These are phyloP conservation scores for Termitomyces sp. DNA, from an alignment of 768 basidiomycete genomes.

Conservation along the genomic window DNA sequence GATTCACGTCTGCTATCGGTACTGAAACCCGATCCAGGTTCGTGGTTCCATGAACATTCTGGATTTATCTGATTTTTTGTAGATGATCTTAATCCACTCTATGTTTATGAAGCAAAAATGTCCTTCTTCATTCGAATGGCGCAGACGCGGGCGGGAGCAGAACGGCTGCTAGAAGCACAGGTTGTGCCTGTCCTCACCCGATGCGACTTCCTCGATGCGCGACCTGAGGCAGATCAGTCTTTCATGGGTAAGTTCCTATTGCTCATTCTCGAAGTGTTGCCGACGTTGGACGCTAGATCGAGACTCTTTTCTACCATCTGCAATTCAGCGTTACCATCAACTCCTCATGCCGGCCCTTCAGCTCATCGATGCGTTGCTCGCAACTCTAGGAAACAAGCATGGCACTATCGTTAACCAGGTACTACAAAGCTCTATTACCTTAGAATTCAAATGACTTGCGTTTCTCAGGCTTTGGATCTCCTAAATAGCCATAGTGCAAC, in stretches of 20 bases:
- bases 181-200: slow-evolving; percentile 68
- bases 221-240: slow-evolving; percentile 77
- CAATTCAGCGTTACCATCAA: slow-evolving; percentile 87
- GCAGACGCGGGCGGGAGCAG: slow-evolving; percentile 78
- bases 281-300: slow-evolving; percentile 45
- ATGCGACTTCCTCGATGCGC: slow-evolving; percentile 83
- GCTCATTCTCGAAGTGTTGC: background rate
- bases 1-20: slow-evolving; percentile 71
- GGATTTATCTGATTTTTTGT: background rate
- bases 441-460: background rate
- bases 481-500: slow-evolving; percentile 80
- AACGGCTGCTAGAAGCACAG: slow-evolving; percentile 75
- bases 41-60: slow-evolving; percentile 14
- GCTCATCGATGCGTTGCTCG: slow-evolving; percentile 68
- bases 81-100: slow-evolving; percentile 89
- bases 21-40: slow-evolving; percentile 88
- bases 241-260: slow-evolving; percentile 62
- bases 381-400: slow-evolving; percentile 70
- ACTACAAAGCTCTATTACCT: background rate
- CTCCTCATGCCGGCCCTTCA: slow-evolving; percentile 84
- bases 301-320: slow-evolving; percentile 83
- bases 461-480: slow-evolving; percentile 67
- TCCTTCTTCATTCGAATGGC: slow-evolving; percentile 82
- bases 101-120: slow-evolving; percentile 95
- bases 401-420: slow-evolving; percentile 68